Percentiles rank a stretch among this genome's conserved stretches.
These are phyloP conservation scores for Leishmania tarentolae DNA, from an alignment of 208 protist genomes.

Conservation along the genomic window DNA sequence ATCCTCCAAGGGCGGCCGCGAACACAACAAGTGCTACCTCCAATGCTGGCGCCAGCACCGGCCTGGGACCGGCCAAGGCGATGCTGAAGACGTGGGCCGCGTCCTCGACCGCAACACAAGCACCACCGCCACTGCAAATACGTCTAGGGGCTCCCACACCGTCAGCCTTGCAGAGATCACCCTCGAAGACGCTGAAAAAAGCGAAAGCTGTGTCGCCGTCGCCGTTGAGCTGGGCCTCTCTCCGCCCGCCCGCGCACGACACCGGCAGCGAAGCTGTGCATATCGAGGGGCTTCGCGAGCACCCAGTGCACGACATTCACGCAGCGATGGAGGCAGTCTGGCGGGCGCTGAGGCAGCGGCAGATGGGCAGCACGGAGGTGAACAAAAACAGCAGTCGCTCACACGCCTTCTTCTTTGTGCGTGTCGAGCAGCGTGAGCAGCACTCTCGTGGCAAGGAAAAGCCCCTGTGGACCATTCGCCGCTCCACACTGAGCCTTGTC, in stretches of 20 bases:
- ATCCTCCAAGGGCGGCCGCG: neutral
- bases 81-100: neutral
- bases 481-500: constrained; percentile 72
- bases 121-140: constrained; percentile 1
- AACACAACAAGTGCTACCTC: neutral
- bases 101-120: neutral
- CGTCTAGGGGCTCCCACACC: neutral
- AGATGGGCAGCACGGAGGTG: constrained; percentile 68
- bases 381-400: constrained; percentile 87
- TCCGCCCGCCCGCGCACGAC: neutral
- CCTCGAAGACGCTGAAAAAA: neutral
- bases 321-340: constrained; percentile 46
- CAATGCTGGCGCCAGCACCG: neutral
- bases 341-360: constrained; percentile 43
- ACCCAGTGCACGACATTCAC: constrained; percentile 35
- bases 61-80: neutral
- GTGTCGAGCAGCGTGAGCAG: constrained; percentile 34
- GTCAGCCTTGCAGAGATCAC: neutral
- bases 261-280: constrained; percentile 18
- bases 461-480: neutral
- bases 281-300: constrained; percentile 55
- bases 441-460: constrained; percentile 1
- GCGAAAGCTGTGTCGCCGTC: neutral
- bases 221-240: neutral
- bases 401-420: constrained; percentile 85